phyloP scores from a whole-genome alignment of 2,329 filamentous ascomycete species.

The Hymenoscyphus linearis region DNA sequence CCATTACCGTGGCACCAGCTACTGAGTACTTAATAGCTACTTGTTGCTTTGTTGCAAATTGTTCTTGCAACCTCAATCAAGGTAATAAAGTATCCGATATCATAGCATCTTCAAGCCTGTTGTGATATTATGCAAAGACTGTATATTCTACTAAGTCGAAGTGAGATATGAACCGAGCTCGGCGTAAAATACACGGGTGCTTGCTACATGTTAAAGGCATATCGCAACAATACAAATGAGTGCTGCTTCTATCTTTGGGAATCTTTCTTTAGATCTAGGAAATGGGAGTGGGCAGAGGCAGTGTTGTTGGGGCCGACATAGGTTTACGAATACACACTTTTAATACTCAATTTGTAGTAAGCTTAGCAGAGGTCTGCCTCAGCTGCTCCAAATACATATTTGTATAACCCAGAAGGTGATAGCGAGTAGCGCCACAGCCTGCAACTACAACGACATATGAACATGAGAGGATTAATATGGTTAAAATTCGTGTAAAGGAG shows the following conservation, averaged over 20 bases:
- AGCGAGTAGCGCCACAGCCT: neutral
- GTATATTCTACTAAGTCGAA: neutral
- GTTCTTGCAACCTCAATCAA: too few species aligned
- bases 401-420: neutral
- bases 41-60: too few species aligned
- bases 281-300: neutral
- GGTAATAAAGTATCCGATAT: too few species aligned
- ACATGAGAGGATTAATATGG: neutral
- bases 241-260: neutral
- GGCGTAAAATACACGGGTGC: too few species aligned
- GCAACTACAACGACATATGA: neutral
- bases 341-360: neutral
- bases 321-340: neutral
- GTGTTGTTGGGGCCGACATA: neutral
- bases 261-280: neutral
- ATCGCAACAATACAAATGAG: neutral
- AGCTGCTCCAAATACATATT: neutral
- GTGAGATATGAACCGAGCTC: too few species aligned
- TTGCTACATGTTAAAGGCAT: too few species aligned
- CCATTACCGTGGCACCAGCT: too few species aligned
- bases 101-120: too few species aligned
- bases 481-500: neutral
- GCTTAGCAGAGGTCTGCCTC: neutral
- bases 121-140: too few species aligned
- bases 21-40: too few species aligned